Evolutionary conservation across 2,329 filamentous ascomycete species (phyloP), one percentile per base, ranked within the genome.

Genomic region (Nothophaeocryptopus gaeumannii): DNA sequence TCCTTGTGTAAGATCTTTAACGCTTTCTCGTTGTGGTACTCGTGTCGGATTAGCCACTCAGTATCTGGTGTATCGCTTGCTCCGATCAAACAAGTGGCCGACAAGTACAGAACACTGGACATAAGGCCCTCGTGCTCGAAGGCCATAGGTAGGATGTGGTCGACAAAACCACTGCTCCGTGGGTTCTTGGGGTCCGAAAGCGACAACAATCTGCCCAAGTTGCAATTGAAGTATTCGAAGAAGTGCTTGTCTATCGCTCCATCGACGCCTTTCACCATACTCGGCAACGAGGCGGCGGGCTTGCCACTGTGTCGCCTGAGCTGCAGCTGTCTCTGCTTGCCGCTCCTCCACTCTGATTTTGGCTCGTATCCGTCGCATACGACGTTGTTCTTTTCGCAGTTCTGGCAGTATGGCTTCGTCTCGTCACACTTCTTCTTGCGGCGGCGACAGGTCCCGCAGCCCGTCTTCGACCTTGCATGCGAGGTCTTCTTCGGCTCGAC

Each of bases 331-430:
- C 78, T 85, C 68, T 92, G 86, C 66, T 82, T 89, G 26, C 89
- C 89, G 64, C 88, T 91, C 68, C 85, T 89, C 90, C 90, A 96
- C 45, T 89, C 80, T 51, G 88, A 86, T 67, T 89, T 89, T 54
- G 89, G 86, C 43, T 88, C 88, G 65, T 95, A 96, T 10, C 90
- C 90, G 70, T 95, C 89, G 66, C 90, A 96, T 10, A 91, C 82
- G 10, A 95, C 88, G 8, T 89, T 89, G 67, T 95, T 96, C 77
- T 95, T 96, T 71, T 93, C 86, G 65, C 90, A 96, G 63, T 95
- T 95, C 69, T 89, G 78, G 61, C 88, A 77, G 36, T 64, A 65
- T 33, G 73, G 72, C 57, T 71, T 74, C 38, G 72, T 72, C 60
- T 77, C 74, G 57, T 77, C 74, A 60, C 79, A 82, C 65, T 82